phyloP scores from a whole-genome alignment of 2,329 filamentous ascomycete species.

The Talaromyces sp. region DNA sequence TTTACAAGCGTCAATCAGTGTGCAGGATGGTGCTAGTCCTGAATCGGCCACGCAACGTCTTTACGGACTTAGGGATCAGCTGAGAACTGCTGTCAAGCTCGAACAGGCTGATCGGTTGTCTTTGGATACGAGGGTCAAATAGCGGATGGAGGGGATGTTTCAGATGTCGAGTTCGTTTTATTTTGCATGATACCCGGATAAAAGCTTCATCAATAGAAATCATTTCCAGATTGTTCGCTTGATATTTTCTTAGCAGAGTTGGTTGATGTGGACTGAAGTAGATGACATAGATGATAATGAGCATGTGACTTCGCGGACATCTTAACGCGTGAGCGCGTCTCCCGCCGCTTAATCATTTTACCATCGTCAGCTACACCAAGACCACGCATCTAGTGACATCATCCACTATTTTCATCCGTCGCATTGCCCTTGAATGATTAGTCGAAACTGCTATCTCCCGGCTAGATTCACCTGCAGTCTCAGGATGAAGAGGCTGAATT shows the following conservation, averaged over 20 bases:
- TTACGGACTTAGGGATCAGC: slow-evolving; percentile 51
- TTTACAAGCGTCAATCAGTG: slow-evolving; percentile 56
- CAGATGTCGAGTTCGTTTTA: slow-evolving; percentile 14
- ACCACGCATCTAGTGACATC: not conserved
- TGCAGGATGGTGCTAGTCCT: slow-evolving; percentile 55
- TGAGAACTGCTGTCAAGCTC: slow-evolving; percentile 56
- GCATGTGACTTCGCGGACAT: slow-evolving; percentile 41
- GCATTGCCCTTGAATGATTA: slow-evolving; percentile 14
- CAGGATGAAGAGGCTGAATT: slow-evolving; percentile 36
- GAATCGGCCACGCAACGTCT: slow-evolving; percentile 55
- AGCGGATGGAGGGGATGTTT: slow-evolving; percentile 19
- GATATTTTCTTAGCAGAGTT: not conserved
- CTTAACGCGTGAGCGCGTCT: slow-evolving; percentile 19
- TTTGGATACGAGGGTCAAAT: slow-evolving; percentile 60
- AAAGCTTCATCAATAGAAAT: not conserved
- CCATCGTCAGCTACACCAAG: not conserved
- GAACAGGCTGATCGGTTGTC: slow-evolving; percentile 57
- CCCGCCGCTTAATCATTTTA: not conserved
- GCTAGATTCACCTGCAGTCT: slow-evolving; percentile 17
- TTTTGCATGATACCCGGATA: slow-evolving; percentile 18
- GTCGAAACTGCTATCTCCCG: slow-evolving; percentile 26
- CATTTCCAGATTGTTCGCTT: not conserved
- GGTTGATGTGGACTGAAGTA: not conserved
- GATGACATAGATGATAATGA: slow-evolving; percentile 5
- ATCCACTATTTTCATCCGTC: not conserved